Conservation (phyloP, 495 filamentous ascomycete genomes). For the Neurospora hispaniola region DNA sequence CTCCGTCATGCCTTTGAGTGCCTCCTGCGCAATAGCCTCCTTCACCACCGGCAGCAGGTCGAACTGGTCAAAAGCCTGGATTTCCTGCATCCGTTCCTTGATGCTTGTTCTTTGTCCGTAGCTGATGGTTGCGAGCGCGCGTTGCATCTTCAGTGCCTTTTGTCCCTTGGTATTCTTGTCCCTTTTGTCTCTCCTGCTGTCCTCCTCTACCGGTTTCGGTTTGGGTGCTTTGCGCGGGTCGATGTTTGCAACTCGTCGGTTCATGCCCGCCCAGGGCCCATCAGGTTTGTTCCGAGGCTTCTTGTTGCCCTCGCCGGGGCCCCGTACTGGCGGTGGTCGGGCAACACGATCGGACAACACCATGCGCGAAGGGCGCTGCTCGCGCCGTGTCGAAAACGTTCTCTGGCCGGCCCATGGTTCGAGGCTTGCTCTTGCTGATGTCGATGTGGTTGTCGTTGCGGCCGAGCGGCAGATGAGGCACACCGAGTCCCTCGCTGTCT, state of each 20-base stretch:
- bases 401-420: slow-evolving; percentile 26
- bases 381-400: slow-evolving; percentile 23
- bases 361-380: slow-evolving; percentile 57
- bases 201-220: slow-evolving; percentile 21
- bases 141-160: slow-evolving; percentile 94
- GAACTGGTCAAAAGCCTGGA: slow-evolving; percentile 74
- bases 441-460: not conserved
- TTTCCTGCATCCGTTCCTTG: slow-evolving; percentile 55
- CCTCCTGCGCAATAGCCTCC: slow-evolving; percentile 59
- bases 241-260: slow-evolving; percentile 58
- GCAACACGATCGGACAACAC: slow-evolving; percentile 64
- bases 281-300: slow-evolving; percentile 27
- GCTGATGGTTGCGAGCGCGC: slow-evolving; percentile 57
- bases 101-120: slow-evolving; percentile 59
- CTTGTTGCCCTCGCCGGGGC: slow-evolving; percentile 15
- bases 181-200: slow-evolving; percentile 16
- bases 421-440: slow-evolving; percentile 4
- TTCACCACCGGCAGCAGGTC: slow-evolving; percentile 60
- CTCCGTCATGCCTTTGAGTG: slow-evolving; percentile 58
- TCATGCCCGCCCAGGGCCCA: slow-evolving; percentile 72
- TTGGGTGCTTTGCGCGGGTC: slow-evolving; percentile 19
- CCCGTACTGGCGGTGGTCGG: slow-evolving; percentile 34
- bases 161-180: slow-evolving; percentile 26
- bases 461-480: slow-evolving; percentile 25
- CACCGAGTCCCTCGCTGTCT: slow-evolving; percentile 21